Conservation (phyloP, 2,329 filamentous ascomycete genomes). For the Ophiocordyceps sinensis region DNA sequence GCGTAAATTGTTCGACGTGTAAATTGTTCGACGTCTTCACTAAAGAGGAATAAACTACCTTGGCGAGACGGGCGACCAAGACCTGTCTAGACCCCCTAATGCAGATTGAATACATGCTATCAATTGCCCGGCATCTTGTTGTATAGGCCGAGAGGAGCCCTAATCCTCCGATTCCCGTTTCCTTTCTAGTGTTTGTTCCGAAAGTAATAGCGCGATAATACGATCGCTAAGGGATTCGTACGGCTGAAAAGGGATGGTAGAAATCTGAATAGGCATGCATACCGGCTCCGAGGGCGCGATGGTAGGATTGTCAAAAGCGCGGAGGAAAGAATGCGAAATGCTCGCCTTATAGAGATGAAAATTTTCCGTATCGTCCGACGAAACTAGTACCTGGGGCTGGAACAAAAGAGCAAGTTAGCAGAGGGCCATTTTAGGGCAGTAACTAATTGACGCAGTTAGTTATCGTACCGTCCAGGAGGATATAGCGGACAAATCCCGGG, state of each 20-base stretch:
- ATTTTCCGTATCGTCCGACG: not conserved
- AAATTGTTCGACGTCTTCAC: too few relatives aligned
- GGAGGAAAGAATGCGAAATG: slow-evolving; percentile 1
- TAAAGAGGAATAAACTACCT: too few relatives aligned
- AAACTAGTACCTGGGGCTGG: not conserved
- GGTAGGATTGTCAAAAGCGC: slow-evolving; percentile 1
- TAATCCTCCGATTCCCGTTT: too few relatives aligned
- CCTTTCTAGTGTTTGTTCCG: not conserved
- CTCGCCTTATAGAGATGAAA: slow-evolving; percentile 3
- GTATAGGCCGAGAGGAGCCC: too few relatives aligned
- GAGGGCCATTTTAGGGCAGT: not conserved
- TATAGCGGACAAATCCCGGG: too few relatives aligned
- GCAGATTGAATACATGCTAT: too few relatives aligned
- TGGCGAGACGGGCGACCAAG: too few relatives aligned
- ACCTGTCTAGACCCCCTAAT: too few relatives aligned
- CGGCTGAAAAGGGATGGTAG: not conserved
- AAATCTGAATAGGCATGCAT: slow-evolving; percentile 1
- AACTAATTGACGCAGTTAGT: not conserved
- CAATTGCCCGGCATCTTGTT: too few relatives aligned
- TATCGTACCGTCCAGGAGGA: not conserved
- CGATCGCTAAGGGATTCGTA: not conserved
- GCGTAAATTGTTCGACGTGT: too few relatives aligned
- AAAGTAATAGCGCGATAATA: not conserved
- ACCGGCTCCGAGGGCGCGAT: not conserved
- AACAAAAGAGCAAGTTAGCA: not conserved